Evolutionary conservation across 2,329 filamentous ascomycete genomes (phyloP).

Genomic region (Volutella citrinella): DNA sequence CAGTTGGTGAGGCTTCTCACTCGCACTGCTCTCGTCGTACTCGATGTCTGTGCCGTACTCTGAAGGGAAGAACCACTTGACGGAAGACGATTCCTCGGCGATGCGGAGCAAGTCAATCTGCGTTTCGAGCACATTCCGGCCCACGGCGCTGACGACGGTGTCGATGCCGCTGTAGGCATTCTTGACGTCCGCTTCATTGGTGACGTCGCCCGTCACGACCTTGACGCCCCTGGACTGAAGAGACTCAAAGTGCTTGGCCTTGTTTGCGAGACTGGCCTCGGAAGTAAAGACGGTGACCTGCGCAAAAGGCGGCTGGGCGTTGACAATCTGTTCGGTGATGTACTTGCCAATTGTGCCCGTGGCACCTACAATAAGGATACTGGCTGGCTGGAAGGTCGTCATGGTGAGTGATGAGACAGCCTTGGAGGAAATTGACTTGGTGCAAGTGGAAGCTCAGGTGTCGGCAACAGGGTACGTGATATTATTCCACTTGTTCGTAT

Average conservation of each 20-base stretch:
- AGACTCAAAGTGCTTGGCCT: conserved; percentile 16
- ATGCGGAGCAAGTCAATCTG: conserved; percentile 62
- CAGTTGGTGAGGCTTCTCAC: conserved; percentile 65
- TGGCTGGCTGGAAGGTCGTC: conserved; percentile 17
- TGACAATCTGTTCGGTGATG: conserved; percentile 36
- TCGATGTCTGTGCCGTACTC: conserved; percentile 67
- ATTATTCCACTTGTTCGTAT: no score
- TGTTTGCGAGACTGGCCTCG: conserved; percentile 11
- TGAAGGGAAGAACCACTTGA: conserved; percentile 65
- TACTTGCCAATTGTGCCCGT: conserved; percentile 41
- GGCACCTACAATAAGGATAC: conserved; percentile 33
- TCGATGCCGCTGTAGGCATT: conserved; percentile 60
- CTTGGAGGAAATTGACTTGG: no score
- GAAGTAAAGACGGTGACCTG: conserved; percentile 35
- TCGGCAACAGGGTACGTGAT: no score
- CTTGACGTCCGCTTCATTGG: conserved; percentile 42
- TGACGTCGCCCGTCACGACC: conserved; percentile 36
- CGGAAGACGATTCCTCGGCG: conserved; percentile 50
- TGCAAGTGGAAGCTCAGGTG: no score
- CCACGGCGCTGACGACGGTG: conserved; percentile 64
- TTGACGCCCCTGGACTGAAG: conserved; percentile 20
- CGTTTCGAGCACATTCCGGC: conserved; percentile 57
- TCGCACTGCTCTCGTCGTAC: conserved; percentile 53
- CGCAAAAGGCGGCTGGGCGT: conserved; percentile 31
- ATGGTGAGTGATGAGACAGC: no score